A percentile compares a stretch with the other conserved stretches of the same genome.
Evolutionary conservation across 768 basidiomycete species (phyloP).

Genomic region (Termitomyces sp.): DNA sequence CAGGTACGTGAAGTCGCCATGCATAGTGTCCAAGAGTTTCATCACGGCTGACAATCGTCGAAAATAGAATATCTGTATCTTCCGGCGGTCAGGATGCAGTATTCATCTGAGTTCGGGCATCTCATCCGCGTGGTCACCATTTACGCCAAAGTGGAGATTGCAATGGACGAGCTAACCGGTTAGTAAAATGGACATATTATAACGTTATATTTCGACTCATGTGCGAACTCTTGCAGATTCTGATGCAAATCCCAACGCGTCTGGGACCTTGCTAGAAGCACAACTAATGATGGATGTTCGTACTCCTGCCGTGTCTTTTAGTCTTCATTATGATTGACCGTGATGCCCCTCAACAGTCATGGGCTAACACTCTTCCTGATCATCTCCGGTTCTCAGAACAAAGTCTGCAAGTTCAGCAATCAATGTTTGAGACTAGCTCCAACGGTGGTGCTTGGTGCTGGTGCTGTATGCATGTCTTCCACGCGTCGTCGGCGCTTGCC

Average conservation of each 20-base stretch:
- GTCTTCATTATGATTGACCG: not conserved
- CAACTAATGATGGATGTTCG: conserved; percentile 43
- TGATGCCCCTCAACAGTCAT: conserved; percentile 23
- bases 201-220: not conserved
- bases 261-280: conserved; percentile 30
- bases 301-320: conserved; percentile 8
- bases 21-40: not conserved
- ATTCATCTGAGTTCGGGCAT: conserved; percentile 72
- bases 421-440: conserved; percentile 76
- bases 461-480: conserved; percentile 66
- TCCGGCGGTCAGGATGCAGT: conserved; percentile 52
- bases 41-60: conserved; percentile 10
- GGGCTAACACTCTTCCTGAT: conserved; percentile 64
- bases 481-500: conserved; percentile 63
- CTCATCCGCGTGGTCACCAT: conserved; percentile 65
- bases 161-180: conserved; percentile 50
- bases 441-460: conserved; percentile 81
- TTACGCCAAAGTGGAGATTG: conserved; percentile 54
- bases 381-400: conserved; percentile 68
- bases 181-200: conserved; percentile 15
- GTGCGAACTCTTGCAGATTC: conserved; percentile 7
- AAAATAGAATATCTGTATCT: conserved; percentile 64
- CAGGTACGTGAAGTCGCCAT: conserved; percentile 31
- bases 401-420: conserved; percentile 60
- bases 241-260: conserved; percentile 32